Percentiles rank a stretch among this genome's conserved stretches.
phyloP scores from a whole-genome alignment of 2,329 filamentous ascomycete species.

The Neurospora crassa region DNA sequence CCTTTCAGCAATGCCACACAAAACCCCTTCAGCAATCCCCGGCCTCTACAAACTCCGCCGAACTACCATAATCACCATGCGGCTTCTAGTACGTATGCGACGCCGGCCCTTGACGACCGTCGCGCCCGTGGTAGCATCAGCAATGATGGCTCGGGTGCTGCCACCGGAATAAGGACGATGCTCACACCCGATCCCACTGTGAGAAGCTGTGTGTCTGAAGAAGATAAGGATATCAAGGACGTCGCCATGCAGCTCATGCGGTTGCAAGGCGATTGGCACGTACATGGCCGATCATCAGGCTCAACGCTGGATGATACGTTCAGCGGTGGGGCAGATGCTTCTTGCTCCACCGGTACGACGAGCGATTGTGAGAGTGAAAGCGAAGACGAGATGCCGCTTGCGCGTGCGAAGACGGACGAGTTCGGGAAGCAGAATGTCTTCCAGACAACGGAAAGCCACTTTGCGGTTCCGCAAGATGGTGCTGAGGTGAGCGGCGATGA shows the following conservation, averaged over 20 bases:
- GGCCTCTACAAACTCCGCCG: slow-evolving; percentile 75
- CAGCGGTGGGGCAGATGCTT: slow-evolving; percentile 76
- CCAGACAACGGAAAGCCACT: slow-evolving; percentile 43
- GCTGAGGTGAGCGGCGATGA: slow-evolving; percentile 49
- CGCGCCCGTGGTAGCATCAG: slow-evolving; percentile 56
- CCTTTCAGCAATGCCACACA: slow-evolving; percentile 69
- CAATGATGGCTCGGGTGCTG: slow-evolving; percentile 33
- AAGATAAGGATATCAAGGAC: slow-evolving; percentile 84
- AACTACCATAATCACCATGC: slow-evolving; percentile 52
- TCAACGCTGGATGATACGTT: slow-evolving; percentile 91
- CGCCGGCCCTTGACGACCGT: slow-evolving; percentile 51
- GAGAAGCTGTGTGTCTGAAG: slow-evolving; percentile 92
- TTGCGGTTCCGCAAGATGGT: slow-evolving; percentile 32
- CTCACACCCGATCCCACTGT: slow-evolving; percentile 97
- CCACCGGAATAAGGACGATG: slow-evolving; percentile 48
- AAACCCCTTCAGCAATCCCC: slow-evolving; percentile 69
- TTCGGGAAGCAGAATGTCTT: slow-evolving; percentile 36
- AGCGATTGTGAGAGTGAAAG: slow-evolving; percentile 66
- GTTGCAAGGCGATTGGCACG: slow-evolving; percentile 85
- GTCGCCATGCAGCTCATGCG: slow-evolving; percentile 96
- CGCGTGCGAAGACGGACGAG: slow-evolving; percentile 46
- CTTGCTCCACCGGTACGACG: slow-evolving; percentile 77
- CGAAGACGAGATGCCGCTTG: slow-evolving; percentile 50
- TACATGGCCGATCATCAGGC: slow-evolving; percentile 84
- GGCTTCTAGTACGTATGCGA: slow-evolving; percentile 51